Evolutionary conservation across 768 basidiomycete genomes (phyloP), one percentile per base, ranked within the genome.

Genomic region (Leccinum pellstonianum): DNA sequence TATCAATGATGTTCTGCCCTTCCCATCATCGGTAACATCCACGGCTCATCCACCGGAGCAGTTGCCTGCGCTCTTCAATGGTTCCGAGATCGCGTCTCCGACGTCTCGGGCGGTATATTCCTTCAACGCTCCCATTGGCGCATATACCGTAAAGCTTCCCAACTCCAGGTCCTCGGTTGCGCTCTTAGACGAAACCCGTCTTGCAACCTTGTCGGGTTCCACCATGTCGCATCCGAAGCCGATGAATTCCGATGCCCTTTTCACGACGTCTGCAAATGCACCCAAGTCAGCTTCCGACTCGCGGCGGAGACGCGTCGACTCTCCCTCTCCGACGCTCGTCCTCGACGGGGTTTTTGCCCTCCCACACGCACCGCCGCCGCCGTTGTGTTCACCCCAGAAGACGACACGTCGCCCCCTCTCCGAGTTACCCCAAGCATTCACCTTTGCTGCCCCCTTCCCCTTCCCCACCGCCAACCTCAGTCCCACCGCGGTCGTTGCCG

Each of bases 301-400:
- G 0, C 49, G 14, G 17, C 58, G 57, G 6, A 54, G 21, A 33
- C 62, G 56, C 1, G 15, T 2, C 10, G 12, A 17, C 3, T 59
- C 67, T 14, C 55, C 68, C 35, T 54, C 68, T 23, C 67, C 67
- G 3, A 61, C 61, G 0, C 9, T 68, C 35, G 63, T 68, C 0
- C 52, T 68, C 31, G 68, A 68, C 2, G 68, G 68, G 6, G 58
- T 68, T 21, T 68, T 68, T 4, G 66, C 65, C 11, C 60, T 70
- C 52, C 57, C 68, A 1, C 35, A 14, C 10, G 6, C 29, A 1
- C 11, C 41, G 1, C 0, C 46, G 1, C 9, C 43, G n/a, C 23
- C 43, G 15, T 11, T 23, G 3, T 9, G n/a, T 5, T 48, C 27
- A 10, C 35, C 57, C 4, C 41, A 15, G 11, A 21, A 21, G 27